Base-by-base conservation (phyloP, 2,329 filamentous ascomycete genomes). In the Clarireedia paspali region DNA sequence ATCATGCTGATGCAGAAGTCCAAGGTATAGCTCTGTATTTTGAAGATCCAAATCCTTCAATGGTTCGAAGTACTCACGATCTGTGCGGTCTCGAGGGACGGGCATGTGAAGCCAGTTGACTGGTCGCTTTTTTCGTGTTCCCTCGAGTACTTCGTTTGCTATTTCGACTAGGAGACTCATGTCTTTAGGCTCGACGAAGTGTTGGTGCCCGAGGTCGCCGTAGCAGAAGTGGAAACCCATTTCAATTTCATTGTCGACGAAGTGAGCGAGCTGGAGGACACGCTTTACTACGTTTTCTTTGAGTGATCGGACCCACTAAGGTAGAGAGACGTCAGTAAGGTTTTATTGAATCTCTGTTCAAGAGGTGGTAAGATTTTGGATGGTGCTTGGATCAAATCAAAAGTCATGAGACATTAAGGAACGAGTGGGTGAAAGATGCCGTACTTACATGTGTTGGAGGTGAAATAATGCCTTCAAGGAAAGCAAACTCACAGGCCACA, bases 221-320 rank as follows among this genome's bases (percentile, higher is more conserved):
- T 77, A 77, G 64, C 76, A 78, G 20, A 77, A 67, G 61, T 77
- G 75, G 34, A 74, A 68, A 0, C 73, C 75, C 53, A 77, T 47
- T 40, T 74, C 68, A 1, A 76, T 71, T 57, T 70, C 67, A 5
- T 62, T 34, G 36, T 69, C 63, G 4, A 76, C 65, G 7, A 61
- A 60, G 6, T 61, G 59, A 6, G 67, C 64, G 54, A 74, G 59
- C 2, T 66, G 61, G 2, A 63, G 52, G 7, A 73, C 59, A 12
- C 72, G 66, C 5, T 69, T 63, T 7, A 72, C 59, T 15, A 74
- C 62, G 4, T 70, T 71, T 23, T 69, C 56, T 46, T 68, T 66
- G 14, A 71, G 59, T 4, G 64, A 61, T 2, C 61, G 30, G 9
- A 52, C 46, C 50, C 39, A 52, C 40, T 52, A n/a, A 23, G 5